Percentiles rank a stretch among this genome's conserved stretches.
These are phyloP conservation scores for Plenodomus biglobosus DNA, from an alignment of 2,329 filamentous ascomycete species.

Conservation along the genomic window DNA sequence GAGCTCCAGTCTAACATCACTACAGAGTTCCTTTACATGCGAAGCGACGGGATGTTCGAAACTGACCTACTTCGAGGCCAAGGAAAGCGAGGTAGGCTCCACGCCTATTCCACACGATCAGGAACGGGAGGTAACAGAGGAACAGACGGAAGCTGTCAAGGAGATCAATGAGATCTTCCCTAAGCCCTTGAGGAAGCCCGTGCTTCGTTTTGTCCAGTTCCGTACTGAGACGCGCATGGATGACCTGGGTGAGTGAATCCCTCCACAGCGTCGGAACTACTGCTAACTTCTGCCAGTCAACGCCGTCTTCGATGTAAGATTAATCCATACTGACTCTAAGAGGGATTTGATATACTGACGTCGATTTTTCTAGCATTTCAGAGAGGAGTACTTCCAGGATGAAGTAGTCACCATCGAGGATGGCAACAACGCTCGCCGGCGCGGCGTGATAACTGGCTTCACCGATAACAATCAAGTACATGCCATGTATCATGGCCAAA, in stretches of 20 bases:
- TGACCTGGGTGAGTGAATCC: slow-evolving; percentile 61
- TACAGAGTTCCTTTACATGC: slow-evolving; percentile 84
- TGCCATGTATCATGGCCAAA: slow-evolving; percentile 29
- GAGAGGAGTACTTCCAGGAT: slow-evolving; percentile 36
- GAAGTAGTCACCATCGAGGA: slow-evolving; percentile 40
- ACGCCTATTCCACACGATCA: slow-evolving; percentile 25
- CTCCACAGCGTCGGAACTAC: slow-evolving; percentile 35
- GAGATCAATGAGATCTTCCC: slow-evolving; percentile 93
- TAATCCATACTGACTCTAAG: not conserved
- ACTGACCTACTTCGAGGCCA: slow-evolving; percentile 87
- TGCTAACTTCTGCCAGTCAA: slow-evolving; percentile 34
- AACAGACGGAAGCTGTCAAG: slow-evolving; percentile 65
- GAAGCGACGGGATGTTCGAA: slow-evolving; percentile 93
- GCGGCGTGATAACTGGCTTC: slow-evolving; percentile 36
- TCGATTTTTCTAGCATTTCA: slow-evolving; percentile 32
- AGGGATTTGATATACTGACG: slow-evolving; percentile 8
- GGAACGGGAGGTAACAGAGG: slow-evolving; percentile 34
- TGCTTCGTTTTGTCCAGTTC: slow-evolving; percentile 90
- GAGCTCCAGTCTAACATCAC: slow-evolving; percentile 23
- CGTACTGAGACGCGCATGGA: slow-evolving; percentile 77
- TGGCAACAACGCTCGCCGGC: slow-evolving; percentile 26
- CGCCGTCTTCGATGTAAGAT: slow-evolving; percentile 34
- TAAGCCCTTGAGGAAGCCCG: slow-evolving; percentile 84
- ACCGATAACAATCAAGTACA: slow-evolving; percentile 35
- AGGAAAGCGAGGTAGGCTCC: slow-evolving; percentile 79